These are phyloP conservation scores for Aegilops speltoides DNA, from an alignment of 176 grass and related monocot species.

Conservation along the genomic window DNA sequence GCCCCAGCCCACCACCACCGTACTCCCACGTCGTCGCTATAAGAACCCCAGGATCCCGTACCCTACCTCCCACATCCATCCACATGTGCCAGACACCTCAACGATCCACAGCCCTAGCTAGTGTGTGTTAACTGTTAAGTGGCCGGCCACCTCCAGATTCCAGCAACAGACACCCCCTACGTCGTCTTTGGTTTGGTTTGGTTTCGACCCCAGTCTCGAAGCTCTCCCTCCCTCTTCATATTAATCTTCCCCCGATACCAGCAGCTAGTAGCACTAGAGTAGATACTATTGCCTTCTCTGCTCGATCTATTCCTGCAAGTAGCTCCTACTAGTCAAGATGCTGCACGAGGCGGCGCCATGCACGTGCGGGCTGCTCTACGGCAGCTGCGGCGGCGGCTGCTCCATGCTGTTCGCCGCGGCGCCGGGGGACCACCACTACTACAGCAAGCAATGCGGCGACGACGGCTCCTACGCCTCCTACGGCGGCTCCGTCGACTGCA, in stretches of 20 bases:
- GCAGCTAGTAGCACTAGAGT: background rate
- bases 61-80: slow-evolving; percentile 39
- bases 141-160: slow-evolving; percentile 16
- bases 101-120: slow-evolving; percentile 21
- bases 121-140: background rate
- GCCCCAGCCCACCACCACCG: background rate
- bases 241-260: slow-evolving; percentile 20
- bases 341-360: slow-evolving; percentile 62
- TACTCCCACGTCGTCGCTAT: slow-evolving; percentile 52
- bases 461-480: background rate
- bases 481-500: slow-evolving; percentile 76
- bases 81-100: background rate
- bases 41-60: slow-evolving; percentile 42
- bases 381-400: slow-evolving; percentile 66
- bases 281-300: background rate
- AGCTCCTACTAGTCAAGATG: slow-evolving; percentile 22
- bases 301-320: background rate
- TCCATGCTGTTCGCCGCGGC: slow-evolving; percentile 44
- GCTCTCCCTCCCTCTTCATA: slow-evolving; percentile 5
- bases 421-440: slow-evolving; percentile 38
- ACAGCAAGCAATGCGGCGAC: slow-evolving; percentile 30
- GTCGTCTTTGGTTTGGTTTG: background rate
- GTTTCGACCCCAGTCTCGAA: slow-evolving; percentile 24
- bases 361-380: slow-evolving; percentile 70
- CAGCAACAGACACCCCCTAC: slow-evolving; percentile 46